Base-by-base conservation (phyloP, 116 monocot genomes). In the Cymodocea nodosa region DNA sequence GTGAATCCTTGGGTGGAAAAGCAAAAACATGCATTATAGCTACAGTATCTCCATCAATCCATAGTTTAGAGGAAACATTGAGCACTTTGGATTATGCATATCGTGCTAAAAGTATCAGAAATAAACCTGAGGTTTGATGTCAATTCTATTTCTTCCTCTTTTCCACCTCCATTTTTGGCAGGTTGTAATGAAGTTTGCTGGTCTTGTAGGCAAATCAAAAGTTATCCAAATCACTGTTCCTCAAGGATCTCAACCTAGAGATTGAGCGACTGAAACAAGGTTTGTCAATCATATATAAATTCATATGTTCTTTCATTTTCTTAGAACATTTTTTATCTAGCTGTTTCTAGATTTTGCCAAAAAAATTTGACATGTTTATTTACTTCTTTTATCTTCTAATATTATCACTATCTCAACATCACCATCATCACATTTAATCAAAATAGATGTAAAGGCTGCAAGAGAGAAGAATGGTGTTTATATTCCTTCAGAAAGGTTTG, bases 11-110 rank as follows among this genome's bases (percentile, higher is more conserved):
- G 54, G 93, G 93, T 64, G 88, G 93, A 23, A 93, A 85, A 78
- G 79, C 85, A 60, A 93, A 93, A 75, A 93, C 88, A 18, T 93
- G 93, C 71, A 83, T 93, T 56, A 88, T 93, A 74, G 88, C 93
- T 51, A 93, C 88, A 44, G 59, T 88, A 60, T 85, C 88, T 70
- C 81, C 93, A 58, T 93, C 85, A 34, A 49, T 69, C 59, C 73
- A 81, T 18, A 87, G 75, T 78, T 72, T 92, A 52, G 92, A 92
- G 72, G 92, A 92, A 76, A 87, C 87, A 60, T 48, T 93, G 63
- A 78, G 76, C 64, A 93, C 93, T 49, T 77, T 88, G 67, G 93
- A 88, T 67, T 93, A 88, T 83, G 93, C 88, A 60, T 77, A 66
- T 67, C 83, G 88, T 54, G 93, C 93, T 30, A 93, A 85, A 69